Evolutionary conservation across 177 flowering plant genomes (phyloP).

Genomic region (Vitis hybrid): DNA sequence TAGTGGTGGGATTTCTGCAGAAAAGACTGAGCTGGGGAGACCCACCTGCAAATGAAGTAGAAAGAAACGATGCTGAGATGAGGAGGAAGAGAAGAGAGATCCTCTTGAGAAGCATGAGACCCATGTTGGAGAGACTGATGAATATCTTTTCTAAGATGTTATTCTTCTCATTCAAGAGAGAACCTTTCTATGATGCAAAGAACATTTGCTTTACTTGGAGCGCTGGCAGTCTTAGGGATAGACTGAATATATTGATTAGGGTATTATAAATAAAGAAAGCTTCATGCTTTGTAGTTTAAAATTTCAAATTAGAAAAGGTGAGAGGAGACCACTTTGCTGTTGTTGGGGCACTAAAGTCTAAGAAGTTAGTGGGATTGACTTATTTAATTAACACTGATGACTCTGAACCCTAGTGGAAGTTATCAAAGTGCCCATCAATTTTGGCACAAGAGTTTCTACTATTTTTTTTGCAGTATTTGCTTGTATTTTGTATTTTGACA

Average conservation of each 20-base stretch:
- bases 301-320: conserved; percentile 6
- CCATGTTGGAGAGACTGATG: conserved; percentile 19
- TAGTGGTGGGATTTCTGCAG: neutral
- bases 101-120: conserved; percentile 35
- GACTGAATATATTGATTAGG: neutral
- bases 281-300: conserved; percentile 11
- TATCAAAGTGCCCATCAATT: conserved; percentile 18
- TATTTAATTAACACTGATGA: neutral
- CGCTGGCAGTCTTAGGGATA: neutral
- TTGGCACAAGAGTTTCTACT: neutral
- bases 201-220: conserved; percentile 1
- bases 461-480: neutral
- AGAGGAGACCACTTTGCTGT: conserved; percentile 45
- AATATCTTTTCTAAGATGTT: neutral
- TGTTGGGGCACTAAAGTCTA: conserved; percentile 44
- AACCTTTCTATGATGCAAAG: conserved; percentile 11
- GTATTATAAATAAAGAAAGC: conserved; percentile 1
- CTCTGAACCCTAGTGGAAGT: conserved; percentile 19
- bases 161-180: conserved; percentile 14
- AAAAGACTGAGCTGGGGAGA: conserved; percentile 1
- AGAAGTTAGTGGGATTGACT: conserved; percentile 31
- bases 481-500: neutral
- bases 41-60: conserved; percentile 58
- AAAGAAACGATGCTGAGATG: conserved; percentile 35
- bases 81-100: conserved; percentile 44